Conservation (phyloP, 345 rosid species). For the Rhizophora apiculata region DNA sequence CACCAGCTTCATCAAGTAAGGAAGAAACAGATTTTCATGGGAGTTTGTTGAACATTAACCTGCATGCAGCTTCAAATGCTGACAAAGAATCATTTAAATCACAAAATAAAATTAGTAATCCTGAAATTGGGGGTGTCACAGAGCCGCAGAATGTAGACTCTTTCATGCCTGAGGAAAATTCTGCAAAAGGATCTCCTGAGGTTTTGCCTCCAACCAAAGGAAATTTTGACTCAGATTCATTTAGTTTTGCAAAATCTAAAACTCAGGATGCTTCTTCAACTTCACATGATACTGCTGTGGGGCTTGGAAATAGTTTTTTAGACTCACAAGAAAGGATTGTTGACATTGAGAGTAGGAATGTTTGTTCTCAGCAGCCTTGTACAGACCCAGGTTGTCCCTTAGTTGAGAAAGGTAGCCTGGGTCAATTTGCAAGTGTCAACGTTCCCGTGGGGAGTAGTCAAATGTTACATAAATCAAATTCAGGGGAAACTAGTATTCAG, state of each 20-base stretch:
- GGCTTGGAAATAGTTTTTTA: constrained; percentile 11
- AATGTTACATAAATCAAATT: constrained; percentile 10
- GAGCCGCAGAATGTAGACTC: constrained; percentile 29
- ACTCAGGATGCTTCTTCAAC: constrained; percentile 22
- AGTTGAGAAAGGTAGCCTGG: constrained; percentile 28
- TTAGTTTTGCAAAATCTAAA: constrained; percentile 24
- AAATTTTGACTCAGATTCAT: constrained; percentile 21
- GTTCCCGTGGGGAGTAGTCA: constrained; percentile 7
- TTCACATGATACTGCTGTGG: constrained; percentile 16
- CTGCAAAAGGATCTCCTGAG: constrained; percentile 17
- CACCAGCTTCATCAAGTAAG: constrained; percentile 27
- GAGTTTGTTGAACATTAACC: constrained; percentile 20
- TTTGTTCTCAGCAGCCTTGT: constrained; percentile 23
- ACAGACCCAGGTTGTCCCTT: constrained; percentile 12
- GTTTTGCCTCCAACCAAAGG: constrained; percentile 22
- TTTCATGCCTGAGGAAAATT: constrained; percentile 28
- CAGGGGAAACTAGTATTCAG: constrained; percentile 17
- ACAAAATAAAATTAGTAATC: constrained; percentile 13
- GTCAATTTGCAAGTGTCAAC: constrained; percentile 15
- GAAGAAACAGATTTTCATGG: constrained; percentile 34
- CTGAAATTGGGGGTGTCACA: constrained; percentile 24
- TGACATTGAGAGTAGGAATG: constrained; percentile 22
- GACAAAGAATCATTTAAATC: constrained; percentile 26
- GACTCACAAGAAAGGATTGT: constrained; percentile 23
- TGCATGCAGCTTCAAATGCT: constrained; percentile 24